Conservation (phyloP, 495 filamentous ascomycete genomes). For the Tuber calosporum region DNA sequence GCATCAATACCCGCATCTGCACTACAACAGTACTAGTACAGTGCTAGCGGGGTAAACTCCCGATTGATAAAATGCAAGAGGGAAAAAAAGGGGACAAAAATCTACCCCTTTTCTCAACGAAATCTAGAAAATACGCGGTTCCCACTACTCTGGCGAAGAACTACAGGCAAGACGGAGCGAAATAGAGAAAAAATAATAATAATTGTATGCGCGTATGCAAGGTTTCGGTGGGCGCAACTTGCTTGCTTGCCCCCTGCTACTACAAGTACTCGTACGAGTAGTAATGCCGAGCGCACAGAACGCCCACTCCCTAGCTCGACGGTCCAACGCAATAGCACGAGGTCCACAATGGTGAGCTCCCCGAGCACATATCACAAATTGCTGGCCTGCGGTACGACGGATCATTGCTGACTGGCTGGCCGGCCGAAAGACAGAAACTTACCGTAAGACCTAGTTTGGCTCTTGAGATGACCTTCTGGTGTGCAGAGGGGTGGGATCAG, state of each 20-base stretch:
- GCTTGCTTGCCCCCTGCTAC: too few species aligned
- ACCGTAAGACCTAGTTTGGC: background rate
- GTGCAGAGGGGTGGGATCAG: background rate
- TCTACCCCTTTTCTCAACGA: background rate
- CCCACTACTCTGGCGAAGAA: background rate
- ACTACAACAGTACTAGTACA: background rate
- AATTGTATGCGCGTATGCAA: background rate
- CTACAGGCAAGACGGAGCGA: background rate
- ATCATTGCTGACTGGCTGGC: background rate
- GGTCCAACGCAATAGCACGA: background rate
- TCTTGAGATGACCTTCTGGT: background rate
- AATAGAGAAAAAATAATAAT: background rate
- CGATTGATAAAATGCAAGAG: background rate
- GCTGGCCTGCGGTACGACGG: background rate
- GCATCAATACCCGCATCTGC: constrained; percentile 3
- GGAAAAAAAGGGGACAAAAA: background rate
- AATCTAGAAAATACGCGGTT: background rate
- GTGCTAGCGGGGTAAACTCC: background rate
- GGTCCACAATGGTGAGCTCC: background rate
- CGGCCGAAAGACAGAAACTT: background rate
- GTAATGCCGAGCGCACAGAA: background rate
- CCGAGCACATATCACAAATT: background rate
- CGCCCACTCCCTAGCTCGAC: background rate
- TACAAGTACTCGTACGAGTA: background rate
- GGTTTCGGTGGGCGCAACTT: background rate